Evolutionary conservation across 371 early-diverging fungal species (phyloP), one percentile per base, ranked within the genome.

Genomic region (Mortierella sp.): DNA sequence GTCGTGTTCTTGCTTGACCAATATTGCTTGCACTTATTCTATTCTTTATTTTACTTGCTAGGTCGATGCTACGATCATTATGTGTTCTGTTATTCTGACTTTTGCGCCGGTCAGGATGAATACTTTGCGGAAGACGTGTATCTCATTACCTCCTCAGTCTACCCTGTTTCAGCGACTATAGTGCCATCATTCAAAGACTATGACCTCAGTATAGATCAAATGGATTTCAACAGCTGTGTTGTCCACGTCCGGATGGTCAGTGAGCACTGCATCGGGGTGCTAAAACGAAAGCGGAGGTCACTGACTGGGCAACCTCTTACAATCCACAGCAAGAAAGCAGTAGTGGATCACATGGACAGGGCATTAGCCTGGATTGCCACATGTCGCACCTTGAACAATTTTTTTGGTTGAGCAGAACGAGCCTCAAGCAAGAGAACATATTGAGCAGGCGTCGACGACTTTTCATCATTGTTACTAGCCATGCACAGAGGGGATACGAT

Each of bases 261-360:
- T 63, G 64, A 70, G 32, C 58, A 64, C 28, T 10, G 8, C 5
- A 70, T 70, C 43, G 70, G 64, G 22, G 59, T 63, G 45, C 57
- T 63, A 22, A 64, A 70, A 47, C 10, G 38, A 19, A 15, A 45
- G 4, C 63, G 64, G 47, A n/a, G 11, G 32, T 63, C 47, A 4
- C 41, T 64, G n/a, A 21, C 15, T 4, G 40, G 64, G 40, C 40
- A 53, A 11, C 52, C 72, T 28, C n/a, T 71, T 58, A 11, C 36
- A 5, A 65, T 71, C 53, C 16, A 47, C 13, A 58, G 32, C 19
- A 47, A 58, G 10, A 16, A 48, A 48, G 60, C 52, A 5, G 16
- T 10, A 0, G 41, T 32, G 32, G 22, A 33, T 1, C 65, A 64
- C 24, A 28, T 64, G 55, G 16, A 53, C 2, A 53, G 6, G 55